phyloP scores from a whole-genome alignment of 305 asterid species.

The Solanum hybrid region DNA sequence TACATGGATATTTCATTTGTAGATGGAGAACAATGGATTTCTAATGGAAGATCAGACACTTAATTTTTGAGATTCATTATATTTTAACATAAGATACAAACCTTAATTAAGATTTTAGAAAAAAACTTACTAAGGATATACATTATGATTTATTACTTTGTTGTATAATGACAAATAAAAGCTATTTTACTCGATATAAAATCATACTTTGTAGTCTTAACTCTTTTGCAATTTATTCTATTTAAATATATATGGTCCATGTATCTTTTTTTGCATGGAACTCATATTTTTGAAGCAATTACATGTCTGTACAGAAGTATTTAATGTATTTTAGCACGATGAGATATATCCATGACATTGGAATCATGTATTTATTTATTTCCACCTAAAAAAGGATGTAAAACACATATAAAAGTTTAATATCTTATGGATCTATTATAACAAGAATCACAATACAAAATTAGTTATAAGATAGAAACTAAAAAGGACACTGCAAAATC shows the following conservation, averaged over 20 bases:
- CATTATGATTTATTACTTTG: not conserved
- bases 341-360: not conserved
- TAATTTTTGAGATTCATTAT: not conserved
- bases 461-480: not conserved
- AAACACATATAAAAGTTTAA: not conserved
- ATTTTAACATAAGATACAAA: not conserved
- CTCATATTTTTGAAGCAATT: not conserved
- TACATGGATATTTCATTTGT: conserved; percentile 47
- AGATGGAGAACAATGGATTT: conserved; percentile 68
- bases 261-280: not conserved
- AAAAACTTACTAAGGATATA: not conserved
- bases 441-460: not conserved
- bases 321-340: not conserved
- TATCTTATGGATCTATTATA: not conserved
- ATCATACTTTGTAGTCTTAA: not conserved
- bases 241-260: not conserved
- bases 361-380: not conserved
- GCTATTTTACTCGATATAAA: not conserved
- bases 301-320: too few species aligned
- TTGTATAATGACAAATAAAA: not conserved
- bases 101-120: not conserved
- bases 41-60: conserved; percentile 1
- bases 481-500: not conserved
- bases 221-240: not conserved
- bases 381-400: not conserved